These are phyloP conservation scores for Lanzia echinophila DNA, from an alignment of 2,329 filamentous ascomycete genomes.

Conservation along the genomic window DNA sequence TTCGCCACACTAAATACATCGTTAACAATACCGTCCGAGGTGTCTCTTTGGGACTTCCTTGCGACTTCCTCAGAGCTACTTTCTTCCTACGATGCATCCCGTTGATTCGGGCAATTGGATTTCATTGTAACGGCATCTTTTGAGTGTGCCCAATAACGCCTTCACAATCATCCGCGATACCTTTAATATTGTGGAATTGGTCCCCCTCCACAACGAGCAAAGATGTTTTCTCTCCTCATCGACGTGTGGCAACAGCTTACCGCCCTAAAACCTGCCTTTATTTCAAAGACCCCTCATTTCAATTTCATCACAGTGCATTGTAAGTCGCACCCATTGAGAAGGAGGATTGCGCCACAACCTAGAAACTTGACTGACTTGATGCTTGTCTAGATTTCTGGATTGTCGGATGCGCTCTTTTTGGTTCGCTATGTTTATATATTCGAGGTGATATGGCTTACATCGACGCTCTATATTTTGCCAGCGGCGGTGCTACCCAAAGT, in stretches of 20 bases:
- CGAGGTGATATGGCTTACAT: conserved; percentile 63
- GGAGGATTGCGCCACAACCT: background rate
- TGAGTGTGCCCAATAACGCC: background rate
- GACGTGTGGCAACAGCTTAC: conserved; percentile 37
- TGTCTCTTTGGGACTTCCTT: background rate
- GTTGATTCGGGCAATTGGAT: background rate
- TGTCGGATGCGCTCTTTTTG: conserved; percentile 62
- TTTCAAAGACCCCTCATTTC: conserved; percentile 59
- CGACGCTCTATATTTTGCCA: conserved; percentile 84
- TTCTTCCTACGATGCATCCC: conserved; percentile 3
- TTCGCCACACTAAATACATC: conserved; percentile 1
- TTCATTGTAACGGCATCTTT: background rate
- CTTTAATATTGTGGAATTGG: background rate
- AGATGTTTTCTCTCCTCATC: conserved; percentile 22
- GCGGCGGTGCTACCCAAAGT: conserved; percentile 82
- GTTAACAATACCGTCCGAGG: conserved; percentile 1
- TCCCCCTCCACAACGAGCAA: background rate
- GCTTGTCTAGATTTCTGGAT: conserved; percentile 65
- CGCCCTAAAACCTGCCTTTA: conserved; percentile 48
- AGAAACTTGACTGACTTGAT: background rate
- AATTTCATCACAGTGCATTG: conserved; percentile 80
- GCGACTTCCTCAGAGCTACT: conserved; percentile 2
- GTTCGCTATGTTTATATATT: conserved; percentile 71
- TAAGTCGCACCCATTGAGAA: conserved; percentile 36
- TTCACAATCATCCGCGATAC: background rate